These are phyloP conservation scores for Penicilliopsis zonata DNA, from an alignment of 495 filamentous ascomycete species.

Conservation along the genomic window DNA sequence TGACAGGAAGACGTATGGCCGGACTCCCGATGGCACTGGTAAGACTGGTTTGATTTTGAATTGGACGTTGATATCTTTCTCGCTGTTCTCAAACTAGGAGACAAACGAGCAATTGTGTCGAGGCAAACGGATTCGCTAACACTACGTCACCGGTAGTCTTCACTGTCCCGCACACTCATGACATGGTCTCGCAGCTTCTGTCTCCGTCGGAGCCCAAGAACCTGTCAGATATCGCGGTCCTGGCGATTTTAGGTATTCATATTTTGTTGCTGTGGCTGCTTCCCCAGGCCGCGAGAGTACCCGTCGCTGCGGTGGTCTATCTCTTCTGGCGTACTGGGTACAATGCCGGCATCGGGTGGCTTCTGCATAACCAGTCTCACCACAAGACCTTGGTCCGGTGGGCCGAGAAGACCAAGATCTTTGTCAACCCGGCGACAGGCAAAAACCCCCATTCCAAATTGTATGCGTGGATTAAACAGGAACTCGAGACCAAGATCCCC, in stretches of 20 bases:
- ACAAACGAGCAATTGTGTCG: too few species aligned
- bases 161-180: slow-evolving; percentile 89
- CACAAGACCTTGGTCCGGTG: slow-evolving; percentile 75
- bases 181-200: slow-evolving; percentile 96
- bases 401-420: slow-evolving; percentile 75
- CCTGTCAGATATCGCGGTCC: slow-evolving; percentile 66
- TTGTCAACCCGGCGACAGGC: slow-evolving; percentile 69
- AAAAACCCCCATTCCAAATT: slow-evolving; percentile 70
- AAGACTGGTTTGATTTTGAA: slow-evolving; percentile 30
- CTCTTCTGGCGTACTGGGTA: slow-evolving; percentile 88
- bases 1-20: slow-evolving; percentile 70
- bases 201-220: slow-evolving; percentile 96
- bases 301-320: slow-evolving; percentile 69
- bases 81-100: too few species aligned
- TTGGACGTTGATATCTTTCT: slow-evolving; percentile 1
- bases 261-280: slow-evolving; percentile 60
- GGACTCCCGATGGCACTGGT: slow-evolving; percentile 86
- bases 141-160: slow-evolving; percentile 53
- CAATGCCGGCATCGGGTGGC: slow-evolving; percentile 86
- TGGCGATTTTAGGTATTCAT: slow-evolving; percentile 67
- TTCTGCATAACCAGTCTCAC: slow-evolving; percentile 81
- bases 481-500: slow-evolving; percentile 89
- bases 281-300: slow-evolving; percentile 51
- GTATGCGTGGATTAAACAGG: slow-evolving; percentile 70
- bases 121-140: neutral